Conservation (phyloP, 2,329 filamentous ascomycete species). For the Paraphoma chrysanthemicola region DNA sequence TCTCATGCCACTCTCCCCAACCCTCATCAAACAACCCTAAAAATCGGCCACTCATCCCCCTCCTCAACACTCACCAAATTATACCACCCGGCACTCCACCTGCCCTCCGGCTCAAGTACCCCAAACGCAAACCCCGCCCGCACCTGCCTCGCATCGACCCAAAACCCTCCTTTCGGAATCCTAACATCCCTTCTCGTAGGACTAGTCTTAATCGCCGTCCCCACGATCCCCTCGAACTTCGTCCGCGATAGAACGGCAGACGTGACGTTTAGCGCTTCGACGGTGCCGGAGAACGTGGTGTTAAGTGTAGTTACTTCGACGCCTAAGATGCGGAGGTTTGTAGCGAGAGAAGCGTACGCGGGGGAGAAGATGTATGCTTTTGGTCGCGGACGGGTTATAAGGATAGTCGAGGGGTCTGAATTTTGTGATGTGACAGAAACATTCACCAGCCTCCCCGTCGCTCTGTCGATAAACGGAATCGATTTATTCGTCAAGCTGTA, state of each 20-base stretch:
- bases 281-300: background rate
- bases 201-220: constrained; percentile 12
- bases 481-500: background rate
- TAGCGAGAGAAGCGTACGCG: constrained; percentile 25
- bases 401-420: constrained; percentile 20
- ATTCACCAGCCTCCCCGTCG: background rate
- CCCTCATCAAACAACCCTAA: constrained; percentile 4
- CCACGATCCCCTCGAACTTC: background rate
- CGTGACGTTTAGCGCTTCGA: background rate
- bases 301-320: background rate
- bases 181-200: constrained; percentile 13
- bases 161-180: constrained; percentile 26
- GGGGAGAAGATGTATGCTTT: constrained; percentile 33
- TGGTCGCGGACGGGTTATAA: constrained; percentile 22
- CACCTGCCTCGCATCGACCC: constrained; percentile 30
- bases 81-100: constrained; percentile 28
- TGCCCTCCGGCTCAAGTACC: constrained; percentile 32
- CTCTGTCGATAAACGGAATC: background rate
- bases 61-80: constrained; percentile 24
- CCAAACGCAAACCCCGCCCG: constrained; percentile 33
- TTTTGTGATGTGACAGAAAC: background rate
- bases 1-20: too few species aligned
- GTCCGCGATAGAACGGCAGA: background rate
- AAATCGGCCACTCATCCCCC: constrained; percentile 26
- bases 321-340: constrained; percentile 20